phyloP scores from a whole-genome alignment of 257 asterid species.

The Thymus mandschuricus region DNA sequence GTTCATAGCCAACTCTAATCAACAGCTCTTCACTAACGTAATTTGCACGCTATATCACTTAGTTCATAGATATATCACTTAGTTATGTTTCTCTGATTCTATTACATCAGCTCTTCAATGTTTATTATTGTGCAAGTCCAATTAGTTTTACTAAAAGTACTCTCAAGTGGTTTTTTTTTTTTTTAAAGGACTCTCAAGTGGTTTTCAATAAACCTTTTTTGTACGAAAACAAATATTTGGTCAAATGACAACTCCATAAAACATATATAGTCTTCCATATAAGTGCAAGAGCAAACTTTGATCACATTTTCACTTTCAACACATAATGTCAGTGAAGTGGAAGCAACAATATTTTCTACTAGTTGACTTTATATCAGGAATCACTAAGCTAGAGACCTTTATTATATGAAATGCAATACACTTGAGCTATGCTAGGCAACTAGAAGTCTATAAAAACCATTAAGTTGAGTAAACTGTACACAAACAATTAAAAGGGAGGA shows the following conservation, averaged over 20 bases:
- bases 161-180: background rate
- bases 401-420: background rate
- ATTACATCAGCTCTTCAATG: background rate
- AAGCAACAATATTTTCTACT: too few species aligned
- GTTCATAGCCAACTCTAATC: too few species aligned
- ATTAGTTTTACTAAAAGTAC: background rate
- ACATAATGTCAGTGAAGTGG: slow-evolving; percentile 1
- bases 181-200: background rate
- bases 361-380: background rate
- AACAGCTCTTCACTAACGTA: too few species aligned
- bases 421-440: background rate
- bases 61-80: too few species aligned
- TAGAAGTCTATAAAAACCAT: background rate
- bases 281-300: background rate
- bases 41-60: too few species aligned
- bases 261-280: background rate
- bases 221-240: background rate
- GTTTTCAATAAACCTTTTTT: background rate
- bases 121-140: background rate
- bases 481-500: background rate
- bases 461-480: background rate
- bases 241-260: background rate
- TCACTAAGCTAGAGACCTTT: background rate
- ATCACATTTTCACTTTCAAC: background rate
- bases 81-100: too few species aligned